Base-by-base conservation (phyloP, 768 basidiomycete species). In the Dendrothele bispora region DNA sequence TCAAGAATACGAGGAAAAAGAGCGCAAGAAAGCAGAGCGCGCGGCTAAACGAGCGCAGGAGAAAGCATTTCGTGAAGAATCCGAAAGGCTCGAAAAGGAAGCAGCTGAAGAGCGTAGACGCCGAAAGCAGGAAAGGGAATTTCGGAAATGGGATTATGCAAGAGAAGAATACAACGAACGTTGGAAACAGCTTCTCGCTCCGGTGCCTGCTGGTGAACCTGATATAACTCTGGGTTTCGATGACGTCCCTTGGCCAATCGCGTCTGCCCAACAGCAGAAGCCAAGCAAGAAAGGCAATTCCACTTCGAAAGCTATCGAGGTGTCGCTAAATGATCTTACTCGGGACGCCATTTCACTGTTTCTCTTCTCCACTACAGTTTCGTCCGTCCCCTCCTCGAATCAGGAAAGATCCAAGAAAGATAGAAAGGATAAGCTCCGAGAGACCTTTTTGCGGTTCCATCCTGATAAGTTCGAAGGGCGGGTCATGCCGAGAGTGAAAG, bases 381-480 rank as follows among this genome's bases (percentile, higher is more conserved):
- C 41, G 12, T 14, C 12, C 15, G 20, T 30, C 28, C 32, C 41
- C 8, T n/a, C 27, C 14, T 43, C 27, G 11, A 30, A 21, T 44
- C 53, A 36, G 39, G 78, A 71, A 61, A 79, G 73, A 58, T 60
- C 62, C 27, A 78, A 71, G 62, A 79, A 74, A 59, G 71, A 69
- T 27, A 67, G 73, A 39, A 83, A 78, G 59, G 84, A 88, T 17
- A 82, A 74, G 52, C 57, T 88, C 37, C 71, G 83, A 55, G 86
- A 88, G 64, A 75, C 84, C 0, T 73, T 88, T 56, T 62, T 88
- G 21, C 82, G 86, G 17, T 90, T 86, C 61, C 88, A 90, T 59
- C 88, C 88, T 2, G 88, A 90, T 63, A 90, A 90, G 61, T 89
- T 89, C 45, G 85, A 90, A 60, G 85, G 88, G 17, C 74, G 88